Conservation (phyloP, 2,329 filamentous ascomycete species). For the Fusarium liriodendri region DNA sequence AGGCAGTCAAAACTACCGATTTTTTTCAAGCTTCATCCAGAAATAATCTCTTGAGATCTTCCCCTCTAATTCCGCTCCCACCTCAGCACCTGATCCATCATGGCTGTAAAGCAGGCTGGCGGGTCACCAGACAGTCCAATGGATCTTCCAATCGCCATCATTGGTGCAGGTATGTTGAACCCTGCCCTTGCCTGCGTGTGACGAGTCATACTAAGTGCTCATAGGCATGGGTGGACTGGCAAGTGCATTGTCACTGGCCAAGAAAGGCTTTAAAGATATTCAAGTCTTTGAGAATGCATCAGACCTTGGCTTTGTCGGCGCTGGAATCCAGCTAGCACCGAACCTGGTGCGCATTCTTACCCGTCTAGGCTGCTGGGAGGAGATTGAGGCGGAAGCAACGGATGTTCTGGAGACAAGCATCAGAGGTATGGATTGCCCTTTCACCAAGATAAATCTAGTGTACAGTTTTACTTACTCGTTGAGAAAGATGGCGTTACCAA, state of each 20-base stretch:
- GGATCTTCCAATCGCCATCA: slow-evolving; percentile 54
- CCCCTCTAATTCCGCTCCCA: not conserved
- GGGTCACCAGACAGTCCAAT: not conserved
- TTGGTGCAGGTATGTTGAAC: slow-evolving; percentile 60
- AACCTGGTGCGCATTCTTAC: slow-evolving; percentile 86
- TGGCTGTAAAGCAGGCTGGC: not conserved
- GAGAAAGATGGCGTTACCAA: slow-evolving; percentile 72
- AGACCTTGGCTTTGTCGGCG: slow-evolving; percentile 82
- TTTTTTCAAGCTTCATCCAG: not conserved
- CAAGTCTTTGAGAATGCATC: slow-evolving; percentile 80
- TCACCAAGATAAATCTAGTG: not conserved
- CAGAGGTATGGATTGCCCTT: slow-evolving; percentile 60
- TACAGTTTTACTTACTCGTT: not conserved
- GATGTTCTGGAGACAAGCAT: slow-evolving; percentile 79
- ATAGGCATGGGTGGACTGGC: slow-evolving; percentile 83
- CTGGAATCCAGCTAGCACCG: slow-evolving; percentile 84
- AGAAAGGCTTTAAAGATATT: slow-evolving; percentile 79
- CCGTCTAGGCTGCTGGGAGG: slow-evolving; percentile 76
- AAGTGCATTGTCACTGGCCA: slow-evolving; percentile 77
- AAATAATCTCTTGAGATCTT: not conserved
- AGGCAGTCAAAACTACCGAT: not conserved
- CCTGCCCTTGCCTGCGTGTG: not conserved
- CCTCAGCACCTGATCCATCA: not conserved
- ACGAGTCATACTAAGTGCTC: not conserved
- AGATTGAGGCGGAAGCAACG: slow-evolving; percentile 78